Percentiles rank a stretch among this genome's conserved stretches.
Evolutionary conservation across 2,329 filamentous ascomycete genomes (phyloP).

Genomic region (Hypomyces rosellus): DNA sequence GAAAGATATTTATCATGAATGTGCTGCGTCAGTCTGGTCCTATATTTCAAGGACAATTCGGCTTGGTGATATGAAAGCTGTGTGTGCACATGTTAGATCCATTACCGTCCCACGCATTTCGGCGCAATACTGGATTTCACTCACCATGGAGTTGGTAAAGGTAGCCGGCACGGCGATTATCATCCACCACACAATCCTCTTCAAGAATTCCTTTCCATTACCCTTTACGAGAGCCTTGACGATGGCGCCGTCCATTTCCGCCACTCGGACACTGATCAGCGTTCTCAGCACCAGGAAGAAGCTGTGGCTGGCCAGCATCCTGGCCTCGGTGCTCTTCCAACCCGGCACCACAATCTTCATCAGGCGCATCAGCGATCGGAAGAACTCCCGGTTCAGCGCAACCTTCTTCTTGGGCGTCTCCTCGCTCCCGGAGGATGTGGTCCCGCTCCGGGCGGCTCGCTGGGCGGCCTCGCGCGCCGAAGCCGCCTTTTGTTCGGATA

Average conservation of each 20-base stretch:
- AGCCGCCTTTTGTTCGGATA: constrained; percentile 87
- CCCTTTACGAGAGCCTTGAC: constrained; percentile 91
- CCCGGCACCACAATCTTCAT: constrained; percentile 85
- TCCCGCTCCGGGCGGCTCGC: constrained; percentile 41
- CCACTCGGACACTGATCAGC: constrained; percentile 89
- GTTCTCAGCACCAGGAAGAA: constrained; percentile 88
- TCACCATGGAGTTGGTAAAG: constrained; percentile 97
- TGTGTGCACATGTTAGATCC: neutral
- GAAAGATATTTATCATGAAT: constrained; percentile 95
- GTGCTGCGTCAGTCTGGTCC: constrained; percentile 84
- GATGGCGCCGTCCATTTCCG: constrained; percentile 87
- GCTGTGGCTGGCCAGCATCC: constrained; percentile 82
- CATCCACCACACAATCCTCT: constrained; percentile 97
- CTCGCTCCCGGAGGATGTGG: constrained; percentile 35
- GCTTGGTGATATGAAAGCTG: constrained; percentile 96
- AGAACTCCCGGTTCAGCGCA: constrained; percentile 81
- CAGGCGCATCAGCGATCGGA: constrained; percentile 67
- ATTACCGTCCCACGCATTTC: neutral
- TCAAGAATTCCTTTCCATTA: constrained; percentile 82
- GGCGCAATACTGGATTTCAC: constrained; percentile 19
- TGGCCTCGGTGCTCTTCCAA: constrained; percentile 80
- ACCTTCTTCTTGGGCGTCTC: constrained; percentile 65
- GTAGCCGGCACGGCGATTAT: constrained; percentile 90
- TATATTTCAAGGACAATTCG: constrained; percentile 85
- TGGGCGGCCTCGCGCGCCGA: constrained; percentile 60